Evolutionary conservation across 345 rosid genomes (phyloP).

Genomic region (Pugionium cornutum): DNA sequence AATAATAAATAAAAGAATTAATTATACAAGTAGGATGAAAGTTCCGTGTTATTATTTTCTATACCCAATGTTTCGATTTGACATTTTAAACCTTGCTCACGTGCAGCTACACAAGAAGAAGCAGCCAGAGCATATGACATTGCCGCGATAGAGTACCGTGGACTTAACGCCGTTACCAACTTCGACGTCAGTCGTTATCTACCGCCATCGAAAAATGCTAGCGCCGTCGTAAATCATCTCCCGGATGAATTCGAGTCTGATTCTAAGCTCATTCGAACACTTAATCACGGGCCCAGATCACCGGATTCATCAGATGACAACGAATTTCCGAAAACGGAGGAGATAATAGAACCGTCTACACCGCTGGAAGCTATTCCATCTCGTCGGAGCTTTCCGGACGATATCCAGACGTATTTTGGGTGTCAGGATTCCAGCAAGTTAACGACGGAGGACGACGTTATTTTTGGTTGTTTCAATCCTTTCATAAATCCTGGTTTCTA

Average conservation of each 20-base stretch:
- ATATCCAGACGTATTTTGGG: slow-evolving; percentile 36
- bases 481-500: slow-evolving; percentile 52
- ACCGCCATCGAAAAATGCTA: slow-evolving; percentile 7
- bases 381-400: slow-evolving; percentile 60
- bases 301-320: slow-evolving; percentile 23
- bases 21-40: slow-evolving; percentile 11
- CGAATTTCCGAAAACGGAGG: slow-evolving; percentile 54
- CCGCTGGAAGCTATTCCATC: slow-evolving; percentile 40
- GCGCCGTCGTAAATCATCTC: slow-evolving; percentile 12
- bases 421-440: slow-evolving; percentile 56
- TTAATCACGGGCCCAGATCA: background rate
- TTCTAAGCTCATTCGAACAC: background rate
- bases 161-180: slow-evolving; percentile 91
- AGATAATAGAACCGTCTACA: slow-evolving; percentile 54
- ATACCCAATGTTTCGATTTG: background rate
- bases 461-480: slow-evolving; percentile 61
- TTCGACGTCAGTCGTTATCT: slow-evolving; percentile 81
- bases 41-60: background rate
- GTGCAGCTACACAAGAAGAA: slow-evolving; percentile 93
- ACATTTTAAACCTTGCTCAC: slow-evolving; percentile 3
- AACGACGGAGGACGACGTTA: slow-evolving; percentile 51
- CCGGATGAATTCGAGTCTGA: slow-evolving; percentile 15
- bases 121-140: slow-evolving; percentile 91
- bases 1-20: background rate
- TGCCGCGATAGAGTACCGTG: slow-evolving; percentile 94